These are phyloP conservation scores for Primulina tabacum DNA, from an alignment of 257 asterid species.

Conservation along the genomic window DNA sequence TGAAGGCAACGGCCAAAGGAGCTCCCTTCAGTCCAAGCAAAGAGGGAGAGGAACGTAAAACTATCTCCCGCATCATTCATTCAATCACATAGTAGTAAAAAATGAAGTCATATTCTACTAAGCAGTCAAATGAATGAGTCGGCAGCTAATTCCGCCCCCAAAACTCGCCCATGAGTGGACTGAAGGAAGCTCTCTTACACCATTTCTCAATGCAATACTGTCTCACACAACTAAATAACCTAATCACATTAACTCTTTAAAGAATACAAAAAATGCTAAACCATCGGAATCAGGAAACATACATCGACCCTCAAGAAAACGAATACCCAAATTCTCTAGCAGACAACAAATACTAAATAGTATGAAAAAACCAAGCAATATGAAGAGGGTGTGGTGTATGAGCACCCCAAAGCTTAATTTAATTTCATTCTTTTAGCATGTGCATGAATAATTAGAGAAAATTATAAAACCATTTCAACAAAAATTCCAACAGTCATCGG, in stretches of 20 bases:
- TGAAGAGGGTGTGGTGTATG: neutral
- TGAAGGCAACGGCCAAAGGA: constrained; percentile 61
- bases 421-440: too few species aligned
- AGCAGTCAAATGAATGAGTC: constrained; percentile 83
- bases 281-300: neutral
- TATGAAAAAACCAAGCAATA: neutral
- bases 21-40: constrained; percentile 99
- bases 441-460: neutral
- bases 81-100: constrained; percentile 72
- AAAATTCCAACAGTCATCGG: neutral
- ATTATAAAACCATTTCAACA: neutral
- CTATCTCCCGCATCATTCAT: constrained; percentile 99
- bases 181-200: constrained; percentile 84
- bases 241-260: neutral
- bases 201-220: constrained; percentile 32
- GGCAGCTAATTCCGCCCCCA: constrained; percentile 83
- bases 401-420: neutral
- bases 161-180: constrained; percentile 87
- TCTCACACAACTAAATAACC: neutral
- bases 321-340: neutral
- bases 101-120: constrained; percentile 46
- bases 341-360: neutral
- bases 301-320: neutral
- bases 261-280: neutral
- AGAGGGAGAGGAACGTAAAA: constrained; percentile 68